phyloP scores from a whole-genome alignment of 306 rosid species.

The Trichosanthes cucumerina region DNA sequence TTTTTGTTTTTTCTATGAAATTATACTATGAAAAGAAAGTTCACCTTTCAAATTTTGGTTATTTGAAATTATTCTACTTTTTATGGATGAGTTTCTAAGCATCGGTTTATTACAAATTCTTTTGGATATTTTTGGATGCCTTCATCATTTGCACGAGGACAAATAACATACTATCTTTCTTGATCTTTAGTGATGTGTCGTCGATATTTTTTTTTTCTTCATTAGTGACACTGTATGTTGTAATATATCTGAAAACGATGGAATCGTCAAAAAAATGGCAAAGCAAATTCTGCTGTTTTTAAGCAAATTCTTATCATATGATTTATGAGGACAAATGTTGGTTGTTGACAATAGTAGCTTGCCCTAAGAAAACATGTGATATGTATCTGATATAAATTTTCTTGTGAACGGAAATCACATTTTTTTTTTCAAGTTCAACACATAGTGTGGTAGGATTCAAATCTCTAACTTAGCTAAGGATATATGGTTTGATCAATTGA shows the following conservation, averaged over 20 bases:
- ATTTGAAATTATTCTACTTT: background rate
- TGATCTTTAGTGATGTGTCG: background rate
- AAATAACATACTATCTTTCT: background rate
- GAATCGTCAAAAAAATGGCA: background rate
- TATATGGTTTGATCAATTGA: too few species aligned
- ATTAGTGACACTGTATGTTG: background rate
- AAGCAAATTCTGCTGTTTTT: background rate
- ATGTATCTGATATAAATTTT: background rate
- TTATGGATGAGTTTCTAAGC: background rate
- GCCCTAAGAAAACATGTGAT: background rate
- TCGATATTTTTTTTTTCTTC: background rate
- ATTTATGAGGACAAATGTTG: background rate
- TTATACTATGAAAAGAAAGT: too few species aligned
- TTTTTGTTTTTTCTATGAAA: too few species aligned
- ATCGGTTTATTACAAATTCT: background rate
- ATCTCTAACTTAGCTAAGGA: too few species aligned
- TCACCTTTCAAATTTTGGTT: background rate
- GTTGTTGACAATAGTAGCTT: background rate
- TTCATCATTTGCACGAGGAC: background rate
- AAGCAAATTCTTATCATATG: background rate
- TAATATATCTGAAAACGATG: background rate
- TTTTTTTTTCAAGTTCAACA: too few species aligned
- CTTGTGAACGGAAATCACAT: background rate
- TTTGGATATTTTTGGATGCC: background rate
- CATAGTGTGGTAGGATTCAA: too few species aligned